Conservation (phyloP, 805 yeast genomes). For the Wickerhamomyces subpelliculosus region DNA sequence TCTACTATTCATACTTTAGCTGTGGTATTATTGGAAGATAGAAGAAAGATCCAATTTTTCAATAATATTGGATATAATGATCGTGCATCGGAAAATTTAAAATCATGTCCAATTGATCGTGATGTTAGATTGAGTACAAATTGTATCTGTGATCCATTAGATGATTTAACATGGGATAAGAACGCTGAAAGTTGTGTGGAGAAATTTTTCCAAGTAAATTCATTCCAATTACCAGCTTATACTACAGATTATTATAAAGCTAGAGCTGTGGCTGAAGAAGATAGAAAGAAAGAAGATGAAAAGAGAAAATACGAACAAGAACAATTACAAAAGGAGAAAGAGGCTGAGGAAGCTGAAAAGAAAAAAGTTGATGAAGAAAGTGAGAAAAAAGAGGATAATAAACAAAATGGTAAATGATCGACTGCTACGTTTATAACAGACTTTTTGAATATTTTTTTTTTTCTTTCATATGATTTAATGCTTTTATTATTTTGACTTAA, state of each 20-base stretch:
- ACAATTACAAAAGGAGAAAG: slow-evolving; percentile 5
- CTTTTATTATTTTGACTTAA: too few relatives aligned
- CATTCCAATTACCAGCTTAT: slow-evolving; percentile 9
- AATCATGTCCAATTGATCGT: slow-evolving; percentile 62
- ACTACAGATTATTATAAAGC: slow-evolving; percentile 2
- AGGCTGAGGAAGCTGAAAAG: slow-evolving; percentile 24
- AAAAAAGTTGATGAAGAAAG: slow-evolving; percentile 44
- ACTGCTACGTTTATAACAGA: too few relatives aligned
- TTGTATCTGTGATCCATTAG: slow-evolving; percentile 69
- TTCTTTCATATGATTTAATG: too few relatives aligned
- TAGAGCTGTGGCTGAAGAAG: slow-evolving; percentile 1
- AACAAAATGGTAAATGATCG: not conserved
- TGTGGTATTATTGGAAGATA: slow-evolving; percentile 62
- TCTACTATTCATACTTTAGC: slow-evolving; percentile 85
- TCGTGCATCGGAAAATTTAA: slow-evolving; percentile 49
- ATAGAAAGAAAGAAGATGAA: slow-evolving; percentile 3
- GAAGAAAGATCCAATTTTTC: slow-evolving; percentile 62
- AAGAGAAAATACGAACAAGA: slow-evolving; percentile 9
- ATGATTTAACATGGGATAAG: slow-evolving; percentile 74
- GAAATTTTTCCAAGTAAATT: slow-evolving; percentile 39
- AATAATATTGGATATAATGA: slow-evolving; percentile 77
- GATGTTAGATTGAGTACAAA: slow-evolving; percentile 46
- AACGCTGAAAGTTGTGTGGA: slow-evolving; percentile 51
- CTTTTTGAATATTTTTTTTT: too few relatives aligned
- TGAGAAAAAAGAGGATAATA: slow-evolving; percentile 18